Conservation (phyloP, 352 stramenopile genomes). For the Pythium apleroticum region DNA sequence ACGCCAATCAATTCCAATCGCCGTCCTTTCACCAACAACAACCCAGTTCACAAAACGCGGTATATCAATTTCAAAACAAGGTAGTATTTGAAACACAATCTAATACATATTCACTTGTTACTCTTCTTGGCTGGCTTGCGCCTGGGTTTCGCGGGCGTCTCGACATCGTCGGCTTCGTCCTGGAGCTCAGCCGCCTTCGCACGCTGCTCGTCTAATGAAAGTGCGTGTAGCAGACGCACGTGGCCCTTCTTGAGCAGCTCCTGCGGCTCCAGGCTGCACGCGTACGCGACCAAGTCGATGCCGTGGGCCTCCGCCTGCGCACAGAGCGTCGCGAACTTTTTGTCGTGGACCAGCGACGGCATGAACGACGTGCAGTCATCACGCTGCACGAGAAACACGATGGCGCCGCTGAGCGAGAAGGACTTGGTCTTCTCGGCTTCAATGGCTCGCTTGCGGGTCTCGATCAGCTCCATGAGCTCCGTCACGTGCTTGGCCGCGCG, state of each 20-base stretch:
- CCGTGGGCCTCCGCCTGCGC: conserved; percentile 38
- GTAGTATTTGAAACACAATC: not conserved
- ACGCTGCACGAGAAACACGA: conserved; percentile 80
- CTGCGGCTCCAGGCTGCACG: conserved; percentile 50
- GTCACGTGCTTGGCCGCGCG: conserved; percentile 76
- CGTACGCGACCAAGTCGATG: conserved; percentile 68
- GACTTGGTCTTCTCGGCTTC: conserved; percentile 21
- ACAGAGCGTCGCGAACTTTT: conserved; percentile 67
- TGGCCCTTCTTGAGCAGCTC: conserved; percentile 32
- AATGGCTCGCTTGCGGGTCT: conserved; percentile 18
- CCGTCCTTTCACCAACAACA: conserved; percentile 29
- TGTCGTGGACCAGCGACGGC: conserved; percentile 62
- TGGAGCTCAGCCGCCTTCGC: not conserved
- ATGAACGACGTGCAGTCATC: conserved; percentile 73
- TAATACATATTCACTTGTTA: conserved; percentile 4
- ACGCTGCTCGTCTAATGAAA: conserved; percentile 30
- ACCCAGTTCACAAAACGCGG: conserved; percentile 9
- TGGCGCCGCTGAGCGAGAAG: conserved; percentile 39
- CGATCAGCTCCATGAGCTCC: conserved; percentile 67
- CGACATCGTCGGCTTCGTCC: not conserved
- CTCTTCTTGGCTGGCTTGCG: not conserved
- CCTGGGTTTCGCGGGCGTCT: not conserved
- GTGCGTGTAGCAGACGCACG: conserved; percentile 41
- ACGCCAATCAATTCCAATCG: conserved; percentile 29
- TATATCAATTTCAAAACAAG: conserved; percentile 10